These are phyloP conservation scores for Hymenoscyphus infarciens DNA, from an alignment of 2,329 filamentous ascomycete species.

Conservation along the genomic window DNA sequence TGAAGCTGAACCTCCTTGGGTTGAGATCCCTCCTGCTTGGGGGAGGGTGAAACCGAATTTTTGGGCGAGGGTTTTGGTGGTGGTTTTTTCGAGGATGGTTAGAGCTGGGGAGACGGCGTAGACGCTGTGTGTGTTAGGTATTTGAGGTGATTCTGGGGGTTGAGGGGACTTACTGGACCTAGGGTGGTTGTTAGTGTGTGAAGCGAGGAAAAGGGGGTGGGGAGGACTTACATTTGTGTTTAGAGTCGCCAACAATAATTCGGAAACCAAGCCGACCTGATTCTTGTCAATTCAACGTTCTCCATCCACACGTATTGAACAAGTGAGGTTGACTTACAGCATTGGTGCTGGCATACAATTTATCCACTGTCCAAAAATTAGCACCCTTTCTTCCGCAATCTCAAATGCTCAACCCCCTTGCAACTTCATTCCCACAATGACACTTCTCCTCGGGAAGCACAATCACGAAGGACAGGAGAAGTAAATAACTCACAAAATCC, in stretches of 20 bases:
- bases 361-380: slow-evolving; percentile 56
- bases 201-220: neutral
- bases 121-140: slow-evolving; percentile 75
- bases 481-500: slow-evolving; percentile 56
- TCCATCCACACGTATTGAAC: slow-evolving; percentile 1
- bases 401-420: neutral
- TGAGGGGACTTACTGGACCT: neutral
- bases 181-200: neutral
- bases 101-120: slow-evolving; percentile 91
- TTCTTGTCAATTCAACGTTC: neutral
- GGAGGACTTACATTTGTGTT: slow-evolving; percentile 73
- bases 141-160: slow-evolving; percentile 7
- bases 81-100: slow-evolving; percentile 82
- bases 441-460: too few species aligned
- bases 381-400: neutral
- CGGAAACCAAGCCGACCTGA: slow-evolving; percentile 76
- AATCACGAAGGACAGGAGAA: neutral
- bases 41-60: slow-evolving; percentile 74
- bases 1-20: slow-evolving; percentile 77
- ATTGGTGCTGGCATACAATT: slow-evolving; percentile 88
- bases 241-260: slow-evolving; percentile 76
- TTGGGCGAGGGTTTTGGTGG: slow-evolving; percentile 65
- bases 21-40: slow-evolving; percentile 63
- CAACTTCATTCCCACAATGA: too few species aligned
- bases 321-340: slow-evolving; percentile 49